These are phyloP conservation scores for Aspergillus calidoustus DNA, from an alignment of 2,329 filamentous ascomycete genomes.

Conservation along the genomic window DNA sequence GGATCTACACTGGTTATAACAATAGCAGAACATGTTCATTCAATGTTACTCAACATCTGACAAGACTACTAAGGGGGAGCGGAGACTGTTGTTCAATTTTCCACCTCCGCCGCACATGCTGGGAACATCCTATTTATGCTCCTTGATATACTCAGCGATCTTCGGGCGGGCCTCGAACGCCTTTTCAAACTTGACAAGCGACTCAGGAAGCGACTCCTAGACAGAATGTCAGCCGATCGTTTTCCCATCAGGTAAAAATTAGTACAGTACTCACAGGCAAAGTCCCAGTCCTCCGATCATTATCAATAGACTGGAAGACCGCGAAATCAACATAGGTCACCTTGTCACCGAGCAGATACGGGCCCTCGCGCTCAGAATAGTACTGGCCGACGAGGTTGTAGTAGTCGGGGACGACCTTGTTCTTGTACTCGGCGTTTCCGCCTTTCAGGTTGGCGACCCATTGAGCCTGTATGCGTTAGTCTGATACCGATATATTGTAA, in stretches of 20 bases:
- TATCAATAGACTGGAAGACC: conserved; percentile 9
- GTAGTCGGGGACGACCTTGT: not conserved
- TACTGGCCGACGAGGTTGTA: conserved; percentile 1
- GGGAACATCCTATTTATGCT: not conserved
- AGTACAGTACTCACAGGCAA: not conserved
- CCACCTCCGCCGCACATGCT: not conserved
- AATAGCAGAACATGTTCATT: too few species aligned
- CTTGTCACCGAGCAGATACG: not conserved
- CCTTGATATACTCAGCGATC: conserved; percentile 3
- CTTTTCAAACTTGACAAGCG: conserved; percentile 2
- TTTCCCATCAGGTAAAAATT: not conserved
- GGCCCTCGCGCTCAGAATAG: not conserved
- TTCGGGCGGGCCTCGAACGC: conserved; percentile 4
- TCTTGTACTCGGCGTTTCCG: not conserved
- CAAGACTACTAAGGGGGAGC: too few species aligned
- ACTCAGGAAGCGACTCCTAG: not conserved
- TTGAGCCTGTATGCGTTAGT: not conserved
- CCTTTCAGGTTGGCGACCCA: conserved; percentile 4
- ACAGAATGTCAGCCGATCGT: not conserved
- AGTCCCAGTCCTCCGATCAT: conserved; percentile 9
- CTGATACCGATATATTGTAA: not conserved
- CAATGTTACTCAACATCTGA: too few species aligned
- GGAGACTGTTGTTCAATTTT: too few species aligned
- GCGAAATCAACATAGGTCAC: conserved; percentile 9
- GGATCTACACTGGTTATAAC: too few species aligned